These are phyloP conservation scores for Magnolia sinica DNA, from an alignment of 164 flowering plant species.

Conservation along the genomic window DNA sequence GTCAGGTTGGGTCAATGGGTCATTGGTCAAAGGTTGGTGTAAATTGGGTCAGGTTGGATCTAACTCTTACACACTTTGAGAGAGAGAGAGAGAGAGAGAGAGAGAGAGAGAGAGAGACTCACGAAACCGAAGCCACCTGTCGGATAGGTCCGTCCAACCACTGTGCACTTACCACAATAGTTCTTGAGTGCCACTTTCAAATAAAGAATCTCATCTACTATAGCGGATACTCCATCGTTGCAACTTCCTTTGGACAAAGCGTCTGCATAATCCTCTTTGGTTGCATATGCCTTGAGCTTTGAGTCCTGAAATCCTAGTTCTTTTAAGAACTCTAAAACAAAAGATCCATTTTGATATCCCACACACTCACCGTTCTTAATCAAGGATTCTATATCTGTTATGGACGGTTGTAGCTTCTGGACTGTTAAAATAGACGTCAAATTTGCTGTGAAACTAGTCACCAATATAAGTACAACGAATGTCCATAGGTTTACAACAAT, in stretches of 20 bases:
- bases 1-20: no score
- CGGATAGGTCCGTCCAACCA: constrained; percentile 11
- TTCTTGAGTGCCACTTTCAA: constrained; percentile 28
- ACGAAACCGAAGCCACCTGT: constrained; percentile 37
- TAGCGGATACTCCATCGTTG: not conserved
- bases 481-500: not conserved
- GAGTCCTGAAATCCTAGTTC: not conserved
- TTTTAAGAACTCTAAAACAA: not conserved
- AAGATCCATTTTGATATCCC: constrained; percentile 7
- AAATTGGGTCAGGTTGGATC: no score
- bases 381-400: constrained; percentile 1
- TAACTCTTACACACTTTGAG: no score
- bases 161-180: constrained; percentile 32
- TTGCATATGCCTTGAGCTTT: not conserved
- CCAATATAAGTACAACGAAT: not conserved
- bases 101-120: constrained; percentile 15
- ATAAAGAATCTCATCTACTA: constrained; percentile 32
- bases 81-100: no score
- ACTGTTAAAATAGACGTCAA: constrained; percentile 8
- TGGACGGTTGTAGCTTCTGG: constrained; percentile 1
- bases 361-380: constrained; percentile 1
- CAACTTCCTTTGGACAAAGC: not conserved
- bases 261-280: not conserved
- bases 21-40: no score
- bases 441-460: not conserved